These are phyloP conservation scores for Elaphomyces granulatus DNA, from an alignment of 495 filamentous ascomycete genomes.

Conservation along the genomic window DNA sequence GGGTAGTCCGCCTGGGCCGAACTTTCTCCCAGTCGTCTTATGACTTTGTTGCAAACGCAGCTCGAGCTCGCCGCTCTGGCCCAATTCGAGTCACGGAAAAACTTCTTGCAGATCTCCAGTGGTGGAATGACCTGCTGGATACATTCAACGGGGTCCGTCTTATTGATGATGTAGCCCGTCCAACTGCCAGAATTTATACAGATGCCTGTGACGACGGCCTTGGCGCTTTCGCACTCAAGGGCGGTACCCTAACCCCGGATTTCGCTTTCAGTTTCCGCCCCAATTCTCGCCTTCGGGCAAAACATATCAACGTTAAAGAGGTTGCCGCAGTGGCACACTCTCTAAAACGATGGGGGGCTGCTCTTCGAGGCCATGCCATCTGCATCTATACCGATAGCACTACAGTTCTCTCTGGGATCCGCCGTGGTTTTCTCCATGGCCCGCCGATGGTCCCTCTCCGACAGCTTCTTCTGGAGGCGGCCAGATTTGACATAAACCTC, in stretches of 20 bases:
- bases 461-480: no score
- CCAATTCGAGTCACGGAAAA: background rate
- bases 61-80: background rate
- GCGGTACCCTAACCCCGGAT: background rate
- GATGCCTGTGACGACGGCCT: background rate
- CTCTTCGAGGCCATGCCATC: background rate
- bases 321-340: background rate
- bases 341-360: background rate
- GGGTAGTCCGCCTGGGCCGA: background rate
- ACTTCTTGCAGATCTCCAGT: background rate
- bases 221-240: background rate
- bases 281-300: background rate
- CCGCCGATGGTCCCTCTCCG: no score
- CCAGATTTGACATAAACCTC: background rate
- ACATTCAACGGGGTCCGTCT: background rate
- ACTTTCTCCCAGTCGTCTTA: background rate
- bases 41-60: background rate
- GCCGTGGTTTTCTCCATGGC: background rate
- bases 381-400: background rate
- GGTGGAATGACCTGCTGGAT: background rate
- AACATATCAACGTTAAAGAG: background rate
- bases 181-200: background rate
- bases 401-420: background rate
- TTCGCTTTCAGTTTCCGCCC: background rate
- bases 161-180: background rate